These are phyloP conservation scores for Cladosporium sp. DNA, from an alignment of 2,329 filamentous ascomycete species.

Conservation along the genomic window DNA sequence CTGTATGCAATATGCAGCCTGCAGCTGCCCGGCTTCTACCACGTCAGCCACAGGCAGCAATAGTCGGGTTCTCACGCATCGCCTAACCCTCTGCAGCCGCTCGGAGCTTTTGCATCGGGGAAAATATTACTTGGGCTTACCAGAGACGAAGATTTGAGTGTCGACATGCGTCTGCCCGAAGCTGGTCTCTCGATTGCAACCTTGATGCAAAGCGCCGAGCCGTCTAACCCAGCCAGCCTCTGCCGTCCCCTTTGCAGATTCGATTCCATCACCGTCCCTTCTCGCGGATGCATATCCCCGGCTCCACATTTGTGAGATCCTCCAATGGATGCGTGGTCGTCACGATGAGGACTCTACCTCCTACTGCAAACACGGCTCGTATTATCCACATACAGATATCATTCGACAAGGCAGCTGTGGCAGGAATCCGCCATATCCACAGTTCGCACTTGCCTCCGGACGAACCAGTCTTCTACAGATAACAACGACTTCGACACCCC, in stretches of 20 bases:
- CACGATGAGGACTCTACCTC: not conserved
- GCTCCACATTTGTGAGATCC: constrained; percentile 6
- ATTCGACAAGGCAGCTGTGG: not conserved
- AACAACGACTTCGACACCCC: not conserved
- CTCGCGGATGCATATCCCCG: not conserved
- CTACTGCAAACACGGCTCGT: constrained; percentile 4
- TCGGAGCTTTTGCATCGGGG: constrained; percentile 12
- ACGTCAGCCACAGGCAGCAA: constrained; percentile 12
- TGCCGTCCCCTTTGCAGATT: not conserved
- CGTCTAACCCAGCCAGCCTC: constrained; percentile 9
- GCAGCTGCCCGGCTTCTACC: constrained; percentile 6
- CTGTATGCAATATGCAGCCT: constrained; percentile 7
- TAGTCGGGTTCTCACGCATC: constrained; percentile 6
- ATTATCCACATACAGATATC: not conserved
- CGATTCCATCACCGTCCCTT: not conserved
- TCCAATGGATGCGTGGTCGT: not conserved
- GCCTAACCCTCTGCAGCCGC: constrained; percentile 5
- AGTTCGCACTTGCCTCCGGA: not conserved
- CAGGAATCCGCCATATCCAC: not conserved
- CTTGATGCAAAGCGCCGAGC: constrained; percentile 7
- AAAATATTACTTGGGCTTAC: not conserved
- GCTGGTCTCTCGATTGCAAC: not conserved
- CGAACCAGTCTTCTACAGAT: not conserved
- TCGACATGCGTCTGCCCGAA: constrained; percentile 6
- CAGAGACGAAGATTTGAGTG: constrained; percentile 1